These are phyloP conservation scores for Angomonas ambiguus DNA, from an alignment of 208 protist species.

Conservation along the genomic window DNA sequence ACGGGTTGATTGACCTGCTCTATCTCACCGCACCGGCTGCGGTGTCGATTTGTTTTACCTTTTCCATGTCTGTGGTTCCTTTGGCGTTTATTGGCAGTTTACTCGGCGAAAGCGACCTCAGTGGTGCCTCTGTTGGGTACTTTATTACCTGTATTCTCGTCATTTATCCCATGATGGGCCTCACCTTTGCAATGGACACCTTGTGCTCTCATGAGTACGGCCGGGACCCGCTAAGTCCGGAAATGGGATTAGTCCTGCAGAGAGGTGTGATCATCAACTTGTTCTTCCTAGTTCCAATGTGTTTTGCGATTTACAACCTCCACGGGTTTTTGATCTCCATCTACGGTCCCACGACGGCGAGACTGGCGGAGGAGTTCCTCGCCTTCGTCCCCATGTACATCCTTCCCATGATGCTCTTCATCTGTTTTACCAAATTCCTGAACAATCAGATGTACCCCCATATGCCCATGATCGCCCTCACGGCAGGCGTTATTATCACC, in stretches of 20 bases:
- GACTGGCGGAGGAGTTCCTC: slow-evolving; percentile 61
- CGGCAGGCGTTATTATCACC: slow-evolving; percentile 56
- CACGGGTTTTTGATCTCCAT: slow-evolving; percentile 35
- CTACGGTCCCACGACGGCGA: slow-evolving; percentile 51
- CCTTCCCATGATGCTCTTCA: slow-evolving; percentile 58
- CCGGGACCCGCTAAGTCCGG: slow-evolving; percentile 55
- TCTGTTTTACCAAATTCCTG: slow-evolving; percentile 80
- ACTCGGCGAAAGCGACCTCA: slow-evolving; percentile 56
- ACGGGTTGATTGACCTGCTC: slow-evolving; percentile 46
- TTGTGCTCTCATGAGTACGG: slow-evolving; percentile 84
- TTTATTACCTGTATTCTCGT: slow-evolving; percentile 69
- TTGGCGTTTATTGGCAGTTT: slow-evolving; percentile 75
- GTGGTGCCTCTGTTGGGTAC: slow-evolving; percentile 77
- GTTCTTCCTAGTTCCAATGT: slow-evolving; percentile 51
- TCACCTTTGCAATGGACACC: slow-evolving; percentile 83
- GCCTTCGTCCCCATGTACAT: slow-evolving; percentile 59
- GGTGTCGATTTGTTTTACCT: slow-evolving; percentile 74
- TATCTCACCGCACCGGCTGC: slow-evolving; percentile 60
- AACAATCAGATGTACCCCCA: slow-evolving; percentile 84
- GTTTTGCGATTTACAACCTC: slow-evolving; percentile 46
- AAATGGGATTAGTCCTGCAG: slow-evolving; percentile 74
- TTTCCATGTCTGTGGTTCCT: slow-evolving; percentile 68
- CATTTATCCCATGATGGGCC: slow-evolving; percentile 70
- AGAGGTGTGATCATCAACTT: slow-evolving; percentile 72
- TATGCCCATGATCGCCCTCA: slow-evolving; percentile 75